Base-by-base conservation (phyloP, 2,329 filamentous ascomycete genomes). In the Hypoxylon sp. region DNA sequence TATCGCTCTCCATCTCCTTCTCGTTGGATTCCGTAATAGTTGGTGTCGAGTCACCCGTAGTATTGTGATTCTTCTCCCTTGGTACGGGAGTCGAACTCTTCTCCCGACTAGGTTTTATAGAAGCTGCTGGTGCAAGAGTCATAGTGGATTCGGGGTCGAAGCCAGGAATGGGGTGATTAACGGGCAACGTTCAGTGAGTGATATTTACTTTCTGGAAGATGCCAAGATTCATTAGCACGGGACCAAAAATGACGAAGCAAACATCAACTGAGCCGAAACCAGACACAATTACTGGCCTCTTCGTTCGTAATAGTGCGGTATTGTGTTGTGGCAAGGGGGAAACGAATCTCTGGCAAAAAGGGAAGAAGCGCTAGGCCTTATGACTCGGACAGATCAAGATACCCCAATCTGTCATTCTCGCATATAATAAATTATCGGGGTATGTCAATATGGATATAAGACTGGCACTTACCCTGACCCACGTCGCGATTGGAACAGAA, bases 21-120 rank as follows among this genome's bases (percentile, higher is more conserved):
- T 72, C 72, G 17, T 73, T 72, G 6, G 65, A 66, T 46, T 74
- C 68, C 32, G 68, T 73, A 36, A 74, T 68, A n/a, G 76, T 75
- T 21, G 79, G 77, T 57, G 78, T 80, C 60, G 79, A 77, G 67
- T 79, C 77, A 50, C 69, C 67, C 13, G 65, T 73, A 11, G 62
- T 64, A 52, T 51, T 68, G 49, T 67, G 65, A 36, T 51, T 66
- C 34, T 63, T 72, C 30, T 68, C 65, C n/a, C 73, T 65, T 30
- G 73, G 73, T 49, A 77, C 73, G n/a, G 76, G 65, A 43, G 72
- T 46, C 59, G 72, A 64, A 52, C 64, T 67, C 59, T 75, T 76
- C 57, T 74, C 68, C 10, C 68, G 67, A 57, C 61, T 72, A 63
- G 49, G 65, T 63, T 73, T 75, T 72, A 75, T 75, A 60, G 72